Evolutionary conservation across 805 yeast genomes (phyloP).

Genomic region (Cyberlindnera nakhonratchasimensis): DNA sequence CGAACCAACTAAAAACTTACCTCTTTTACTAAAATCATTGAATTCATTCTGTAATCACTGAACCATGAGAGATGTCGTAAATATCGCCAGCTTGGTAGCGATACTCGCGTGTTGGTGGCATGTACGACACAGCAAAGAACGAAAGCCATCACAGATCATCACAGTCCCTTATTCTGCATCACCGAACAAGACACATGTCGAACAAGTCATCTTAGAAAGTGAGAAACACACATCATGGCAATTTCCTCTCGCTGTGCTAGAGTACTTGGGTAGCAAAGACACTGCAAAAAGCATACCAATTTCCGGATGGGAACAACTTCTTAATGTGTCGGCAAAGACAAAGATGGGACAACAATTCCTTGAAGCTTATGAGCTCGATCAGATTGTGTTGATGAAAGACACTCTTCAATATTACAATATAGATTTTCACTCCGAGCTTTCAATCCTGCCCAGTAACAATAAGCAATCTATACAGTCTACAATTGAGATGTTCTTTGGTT

Average conservation of each 20-base stretch:
- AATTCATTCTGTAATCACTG: background rate
- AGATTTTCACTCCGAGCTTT: background rate
- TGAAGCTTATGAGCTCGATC: slow-evolving; percentile 7
- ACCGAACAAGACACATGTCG: slow-evolving; percentile 3
- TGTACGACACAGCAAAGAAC: background rate
- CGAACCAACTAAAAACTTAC: background rate
- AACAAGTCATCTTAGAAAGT: background rate
- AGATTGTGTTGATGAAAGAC: slow-evolving; percentile 20
- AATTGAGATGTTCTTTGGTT: slow-evolving; percentile 4
- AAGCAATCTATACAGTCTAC: background rate
- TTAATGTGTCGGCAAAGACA: slow-evolving; percentile 18
- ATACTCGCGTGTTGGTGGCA: background rate
- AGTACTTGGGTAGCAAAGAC: background rate
- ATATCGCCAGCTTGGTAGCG: no score
- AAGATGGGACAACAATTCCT: slow-evolving; percentile 18
- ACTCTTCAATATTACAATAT: slow-evolving; percentile 6
- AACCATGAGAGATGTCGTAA: no score
- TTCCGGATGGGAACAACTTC: slow-evolving; percentile 17
- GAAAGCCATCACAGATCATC: slow-evolving; percentile 3
- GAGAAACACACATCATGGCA: slow-evolving; percentile 8
- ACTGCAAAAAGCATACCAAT: slow-evolving; percentile 9
- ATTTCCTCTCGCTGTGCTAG: slow-evolving; percentile 9
- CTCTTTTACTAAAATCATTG: background rate
- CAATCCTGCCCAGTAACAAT: background rate
- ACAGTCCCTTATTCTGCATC: slow-evolving; percentile 7